Evolutionary conservation across 192 early-diverging fungal genomes (phyloP).

Genomic region (Rhizophagus prolifer): DNA sequence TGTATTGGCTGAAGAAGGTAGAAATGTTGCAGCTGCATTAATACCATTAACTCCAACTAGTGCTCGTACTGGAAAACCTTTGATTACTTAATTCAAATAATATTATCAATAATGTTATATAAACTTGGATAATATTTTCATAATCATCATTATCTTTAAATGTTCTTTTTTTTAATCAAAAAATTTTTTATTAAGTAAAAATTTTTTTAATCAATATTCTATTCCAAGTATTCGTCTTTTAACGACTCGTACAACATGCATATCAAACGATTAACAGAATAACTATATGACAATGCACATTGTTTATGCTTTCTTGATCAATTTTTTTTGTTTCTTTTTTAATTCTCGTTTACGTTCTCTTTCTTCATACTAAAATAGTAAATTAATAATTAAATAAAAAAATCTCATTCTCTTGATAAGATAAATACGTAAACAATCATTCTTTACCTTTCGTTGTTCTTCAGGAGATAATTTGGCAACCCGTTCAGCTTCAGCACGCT

Average conservation of each 20-base stretch:
- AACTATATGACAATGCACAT: neutral
- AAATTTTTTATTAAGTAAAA: no score
- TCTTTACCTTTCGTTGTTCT: slow-evolving; percentile 11
- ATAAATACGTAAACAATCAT: neutral
- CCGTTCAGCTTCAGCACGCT: slow-evolving; percentile 17
- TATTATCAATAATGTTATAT: no score
- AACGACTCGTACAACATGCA: no score
- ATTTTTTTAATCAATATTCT: no score
- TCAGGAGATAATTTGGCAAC: slow-evolving; percentile 16
- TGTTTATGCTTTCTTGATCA: slow-evolving; percentile 1
- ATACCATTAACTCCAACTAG: slow-evolving; percentile 48
- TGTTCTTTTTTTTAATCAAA: no score
- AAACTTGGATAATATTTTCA: neutral
- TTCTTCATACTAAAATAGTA: slow-evolving; percentile 3
- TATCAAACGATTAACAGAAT: neutral
- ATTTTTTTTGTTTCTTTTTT: slow-evolving; percentile 20
- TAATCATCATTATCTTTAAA: neutral
- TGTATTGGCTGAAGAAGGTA: slow-evolving; percentile 59
- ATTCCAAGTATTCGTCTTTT: no score
- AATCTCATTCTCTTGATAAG: neutral
- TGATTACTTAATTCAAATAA: neutral
- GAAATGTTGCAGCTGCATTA: slow-evolving; percentile 55
- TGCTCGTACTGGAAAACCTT: neutral
- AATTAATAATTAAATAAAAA: neutral
- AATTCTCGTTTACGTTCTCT: slow-evolving; percentile 11